Conservation (phyloP, 768 basidiomycete genomes). For the Russula ochroleuca region DNA sequence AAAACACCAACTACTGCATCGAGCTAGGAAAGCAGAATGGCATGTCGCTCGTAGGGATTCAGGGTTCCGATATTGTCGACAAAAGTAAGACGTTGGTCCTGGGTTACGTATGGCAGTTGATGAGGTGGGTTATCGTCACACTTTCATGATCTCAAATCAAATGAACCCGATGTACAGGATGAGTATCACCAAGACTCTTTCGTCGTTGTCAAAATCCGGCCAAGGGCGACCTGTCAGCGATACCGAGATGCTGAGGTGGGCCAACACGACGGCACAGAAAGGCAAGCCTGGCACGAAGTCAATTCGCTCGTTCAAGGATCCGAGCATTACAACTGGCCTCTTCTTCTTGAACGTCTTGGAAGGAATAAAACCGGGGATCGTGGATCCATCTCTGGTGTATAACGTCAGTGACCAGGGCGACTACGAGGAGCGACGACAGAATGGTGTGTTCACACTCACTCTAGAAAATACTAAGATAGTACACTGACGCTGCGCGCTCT, state of each 20-base stretch:
- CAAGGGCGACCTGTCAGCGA: slow-evolving; percentile 85
- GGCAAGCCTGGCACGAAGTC: slow-evolving; percentile 53
- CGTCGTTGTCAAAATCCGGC: slow-evolving; percentile 58
- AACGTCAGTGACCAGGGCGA: slow-evolving; percentile 54
- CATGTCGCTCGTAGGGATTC: slow-evolving; percentile 95
- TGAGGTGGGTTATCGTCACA: slow-evolving; percentile 57
- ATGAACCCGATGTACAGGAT: slow-evolving; percentile 42
- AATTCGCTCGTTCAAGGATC: slow-evolving; percentile 94
- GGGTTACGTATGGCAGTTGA: slow-evolving; percentile 96
- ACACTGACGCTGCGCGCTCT: slow-evolving; percentile 1
- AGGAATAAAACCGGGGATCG: slow-evolving; percentile 87
- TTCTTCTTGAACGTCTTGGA: slow-evolving; percentile 95
- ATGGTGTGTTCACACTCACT: slow-evolving; percentile 53
- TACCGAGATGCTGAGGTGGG: slow-evolving; percentile 93
- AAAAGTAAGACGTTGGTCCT: slow-evolving; percentile 89
- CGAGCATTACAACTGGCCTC: slow-evolving; percentile 77
- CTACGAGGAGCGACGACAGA: slow-evolving; percentile 88
- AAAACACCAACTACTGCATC: slow-evolving; percentile 95
- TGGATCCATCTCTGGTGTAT: slow-evolving; percentile 80
- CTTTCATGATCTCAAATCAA: not conserved
- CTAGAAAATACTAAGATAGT: no score
- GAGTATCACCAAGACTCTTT: slow-evolving; percentile 89
- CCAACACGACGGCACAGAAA: slow-evolving; percentile 81
- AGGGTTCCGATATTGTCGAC: slow-evolving; percentile 96
- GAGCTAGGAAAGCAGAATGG: slow-evolving; percentile 90